A percentile compares a stretch with the other conserved stretches of the same genome.
Conservation (phyloP, 176 grass and related monocot genomes). For the Avena insularis region DNA sequence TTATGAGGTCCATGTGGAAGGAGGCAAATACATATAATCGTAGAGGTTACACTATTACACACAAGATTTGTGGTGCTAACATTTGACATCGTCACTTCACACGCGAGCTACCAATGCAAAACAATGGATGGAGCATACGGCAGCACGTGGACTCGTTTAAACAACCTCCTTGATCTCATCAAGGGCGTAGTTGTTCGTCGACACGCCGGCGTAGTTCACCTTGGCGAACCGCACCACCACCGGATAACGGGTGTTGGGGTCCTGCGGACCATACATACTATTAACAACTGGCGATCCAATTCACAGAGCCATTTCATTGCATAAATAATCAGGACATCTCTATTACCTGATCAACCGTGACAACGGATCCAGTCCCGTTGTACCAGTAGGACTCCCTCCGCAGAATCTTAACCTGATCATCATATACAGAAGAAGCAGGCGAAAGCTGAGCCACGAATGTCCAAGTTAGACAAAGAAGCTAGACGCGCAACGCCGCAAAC, state of each 20-base stretch:
- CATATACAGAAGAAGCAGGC: neutral
- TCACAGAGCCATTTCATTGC: neutral
- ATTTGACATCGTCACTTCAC: slow-evolving; percentile 1
- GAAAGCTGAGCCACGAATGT: neutral
- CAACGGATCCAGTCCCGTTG: slow-evolving; percentile 79
- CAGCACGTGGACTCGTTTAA: slow-evolving; percentile 39
- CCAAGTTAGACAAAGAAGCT: neutral
- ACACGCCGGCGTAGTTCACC: slow-evolving; percentile 90
- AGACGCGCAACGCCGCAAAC: too few relatives aligned
- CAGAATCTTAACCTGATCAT: slow-evolving; percentile 85
- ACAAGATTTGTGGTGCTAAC: slow-evolving; percentile 25
- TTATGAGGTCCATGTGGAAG: neutral
- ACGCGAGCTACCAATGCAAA: slow-evolving; percentile 19
- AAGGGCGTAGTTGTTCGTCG: slow-evolving; percentile 94
- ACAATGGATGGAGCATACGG: neutral
- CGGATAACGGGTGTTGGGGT: slow-evolving; percentile 76
- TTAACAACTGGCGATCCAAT: neutral
- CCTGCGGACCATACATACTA: slow-evolving; percentile 40
- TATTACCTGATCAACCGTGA: slow-evolving; percentile 86
- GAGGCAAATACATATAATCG: slow-evolving; percentile 28
- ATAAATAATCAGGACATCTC: neutral
- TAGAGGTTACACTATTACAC: slow-evolving; percentile 45
- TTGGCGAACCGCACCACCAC: slow-evolving; percentile 88
- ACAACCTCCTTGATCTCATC: slow-evolving; percentile 82
- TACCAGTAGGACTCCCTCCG: slow-evolving; percentile 97